Evolutionary conservation across 208 protist genomes (phyloP), one percentile per base, ranked within the genome.

Genomic region (Acanthamoeba lugdunensis): DNA sequence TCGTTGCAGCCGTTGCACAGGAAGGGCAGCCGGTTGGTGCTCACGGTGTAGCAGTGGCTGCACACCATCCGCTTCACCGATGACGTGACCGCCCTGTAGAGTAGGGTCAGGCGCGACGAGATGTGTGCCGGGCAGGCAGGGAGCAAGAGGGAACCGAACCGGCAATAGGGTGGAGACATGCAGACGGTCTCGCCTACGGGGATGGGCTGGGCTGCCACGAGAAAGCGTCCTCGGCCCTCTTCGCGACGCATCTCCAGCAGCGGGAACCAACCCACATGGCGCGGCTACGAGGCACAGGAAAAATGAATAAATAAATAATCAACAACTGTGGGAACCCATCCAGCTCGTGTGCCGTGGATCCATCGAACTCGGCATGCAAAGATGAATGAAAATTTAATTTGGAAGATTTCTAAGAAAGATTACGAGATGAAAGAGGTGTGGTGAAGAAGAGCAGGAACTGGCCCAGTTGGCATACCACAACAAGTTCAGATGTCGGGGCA

Each of bases 21-120:
- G 41, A 91, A 71, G 45, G 58, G 85, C 85, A 91, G 45, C 7
- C 61, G 52, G n/a, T 91, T 91, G 61, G 56, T 91, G 61, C 85
- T 91, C 23, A 54, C 85, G 7, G 18, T 8, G 33, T 87, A 87
- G 79, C 79, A 87, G 25, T 87, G 79, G 33, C 50, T 63, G n/a
- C 79, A 87, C n/a, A 87, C 79, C 41, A 37, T 87, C 50, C 79
- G 45, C 50, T 87, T 87, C 21, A 87, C 41, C 21, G 50, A 21
- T 5, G 45, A 54, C 23, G 79, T 87, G n/a, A 87, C 79, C 16
- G 79, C 18, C 13, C 79, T 87, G 79, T 37, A 82, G 45, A 18
- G 41, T 7, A 18, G 14, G 18, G 58, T n/a, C 1, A 21, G 21
- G n/a, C 58, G 16, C 69, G 2, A 30, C 8, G 69, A 30, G 69